Evolutionary conservation across 2,329 filamentous ascomycete species (phyloP), one percentile per base, ranked within the genome.

Genomic region (Hortaea werneckii): DNA sequence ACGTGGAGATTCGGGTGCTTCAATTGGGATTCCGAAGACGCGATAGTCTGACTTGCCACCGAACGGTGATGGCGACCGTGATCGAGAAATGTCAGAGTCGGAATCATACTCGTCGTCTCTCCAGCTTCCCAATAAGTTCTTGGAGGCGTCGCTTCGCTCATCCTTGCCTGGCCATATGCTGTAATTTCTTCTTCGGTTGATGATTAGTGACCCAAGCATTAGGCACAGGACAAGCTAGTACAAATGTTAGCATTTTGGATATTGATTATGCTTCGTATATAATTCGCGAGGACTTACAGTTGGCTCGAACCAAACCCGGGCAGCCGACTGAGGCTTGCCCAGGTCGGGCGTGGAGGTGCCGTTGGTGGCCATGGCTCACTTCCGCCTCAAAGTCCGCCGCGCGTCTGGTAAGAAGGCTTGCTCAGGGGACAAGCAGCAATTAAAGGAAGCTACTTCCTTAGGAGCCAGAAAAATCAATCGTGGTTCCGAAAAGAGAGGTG

Each of bases 211-310:
- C 29, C 55, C 57, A 42, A 66, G 40, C 61, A 69, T 67, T 42
- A 69, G 65, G 44, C 55, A 58, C 37, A 68, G 54, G 20, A 69
- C 65, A 45, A 68, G 63, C 66, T 68, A 32, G n/a, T 29, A 32
- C 11, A 13, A 12, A 35, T 27, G 40, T 48, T 35, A 47, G 29
- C n/a, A 40, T 29, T 20, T 20, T 20, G 20, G 4, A 20, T 20
- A 20, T 20, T 20, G 37, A 35, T 35, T 35, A n/a, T 13, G 37
- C 10, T 20, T 8, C 10, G 10, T 10, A 35, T 12, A 9, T 12
- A 39, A 13, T 26, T 39, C 10, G 37, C 10, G 37, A 8, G 8
- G 37, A 39, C 52, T 42, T 43, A 54, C 50, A 41, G 52, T 29
- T 28, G 53, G 53, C 40, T 55, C 53, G 37, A 50, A 52, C 53